Evolutionary conservation across 75 land plant species (phyloP), one percentile per base, ranked within the genome.

Genomic region (Cupressus sempervirens): DNA sequence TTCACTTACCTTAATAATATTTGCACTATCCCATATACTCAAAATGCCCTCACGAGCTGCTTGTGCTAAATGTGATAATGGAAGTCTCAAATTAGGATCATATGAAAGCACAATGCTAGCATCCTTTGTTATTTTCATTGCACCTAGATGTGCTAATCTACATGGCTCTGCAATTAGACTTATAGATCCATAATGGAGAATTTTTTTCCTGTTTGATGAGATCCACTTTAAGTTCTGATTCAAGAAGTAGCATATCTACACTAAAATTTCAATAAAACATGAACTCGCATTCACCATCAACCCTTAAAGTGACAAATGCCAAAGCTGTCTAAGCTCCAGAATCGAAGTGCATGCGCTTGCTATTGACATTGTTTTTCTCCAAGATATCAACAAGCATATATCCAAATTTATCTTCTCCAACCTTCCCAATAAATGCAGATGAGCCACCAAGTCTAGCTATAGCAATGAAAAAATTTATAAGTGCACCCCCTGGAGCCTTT

Each of bases 241-340:
- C 92, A 79, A 89, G 34, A 80, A 97, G 92, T 72, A 97, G 87
- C 99, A 97, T 97, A 87, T 97, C 99, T 86, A 97, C 99, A 89
- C 99, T 97, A 65, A 97, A 97, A 70, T 97, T 97, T 30, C 99
- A 91, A 58, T 95, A 96, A 88, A 96, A 96, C 98, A 96, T 96
- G 88, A 96, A 96, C 38, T 96, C 98, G 20, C 98, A 93, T 70
- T 97, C 99, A 53, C 99, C 99, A 90, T 92, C 95, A 56, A 46
- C 88, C 83, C 88, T 93, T 79, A 97, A 74, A n/a, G 99, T 97
- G 35, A 97, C 99, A 94, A 97, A 97, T 73, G 99, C 99, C 75
- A 97, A 86, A 83, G 99, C 99, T 54, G 99, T 97, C 67, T 97
- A 89, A 41, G 98, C 98, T 85, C 95, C 92, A 82, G 93, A 88